phyloP scores from a whole-genome alignment of 345 rosid genomes.

The Salix arbutifolia region DNA sequence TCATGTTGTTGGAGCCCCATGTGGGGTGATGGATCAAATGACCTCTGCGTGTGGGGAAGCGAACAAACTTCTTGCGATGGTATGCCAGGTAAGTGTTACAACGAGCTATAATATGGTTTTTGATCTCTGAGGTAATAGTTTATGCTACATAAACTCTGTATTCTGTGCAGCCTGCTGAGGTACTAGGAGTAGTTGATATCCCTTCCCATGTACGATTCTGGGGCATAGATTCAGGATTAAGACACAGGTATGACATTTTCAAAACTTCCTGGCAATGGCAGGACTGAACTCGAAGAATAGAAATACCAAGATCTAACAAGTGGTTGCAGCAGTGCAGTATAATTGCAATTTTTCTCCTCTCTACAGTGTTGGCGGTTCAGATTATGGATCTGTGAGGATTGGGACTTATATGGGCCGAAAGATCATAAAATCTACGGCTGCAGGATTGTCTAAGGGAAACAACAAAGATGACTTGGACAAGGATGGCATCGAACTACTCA shows the following conservation, averaged over 20 bases:
- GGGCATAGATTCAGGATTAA: slow-evolving; percentile 98
- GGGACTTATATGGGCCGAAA: slow-evolving; percentile 92
- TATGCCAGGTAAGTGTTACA: slow-evolving; percentile 70
- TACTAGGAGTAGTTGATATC: slow-evolving; percentile 83
- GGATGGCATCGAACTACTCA: slow-evolving; percentile 58
- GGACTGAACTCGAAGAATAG: not conserved
- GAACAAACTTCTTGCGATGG: slow-evolving; percentile 94
- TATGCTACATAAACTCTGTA: no score
- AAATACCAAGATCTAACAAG: no score
- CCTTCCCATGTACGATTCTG: slow-evolving; percentile 92
- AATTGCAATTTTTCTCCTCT: slow-evolving; percentile 7
- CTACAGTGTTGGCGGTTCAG: slow-evolving; percentile 91
- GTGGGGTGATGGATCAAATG: slow-evolving; percentile 99
- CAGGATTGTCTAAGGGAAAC: no score
- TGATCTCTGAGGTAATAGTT: no score
- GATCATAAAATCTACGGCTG: slow-evolving; percentile 74
- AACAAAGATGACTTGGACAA: slow-evolving; percentile 56
- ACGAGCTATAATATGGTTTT: no score
- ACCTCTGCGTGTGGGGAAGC: slow-evolving; percentile 98
- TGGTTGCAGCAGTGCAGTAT: no score
- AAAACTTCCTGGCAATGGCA: not conserved
- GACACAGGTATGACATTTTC: slow-evolving; percentile 65
- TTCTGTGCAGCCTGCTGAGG: slow-evolving; percentile 86
- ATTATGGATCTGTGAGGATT: slow-evolving; percentile 89
- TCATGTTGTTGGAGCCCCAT: slow-evolving; percentile 99